Evolutionary conservation across 805 yeast species (phyloP).

Genomic region (Wickerhamomyces bovis): DNA sequence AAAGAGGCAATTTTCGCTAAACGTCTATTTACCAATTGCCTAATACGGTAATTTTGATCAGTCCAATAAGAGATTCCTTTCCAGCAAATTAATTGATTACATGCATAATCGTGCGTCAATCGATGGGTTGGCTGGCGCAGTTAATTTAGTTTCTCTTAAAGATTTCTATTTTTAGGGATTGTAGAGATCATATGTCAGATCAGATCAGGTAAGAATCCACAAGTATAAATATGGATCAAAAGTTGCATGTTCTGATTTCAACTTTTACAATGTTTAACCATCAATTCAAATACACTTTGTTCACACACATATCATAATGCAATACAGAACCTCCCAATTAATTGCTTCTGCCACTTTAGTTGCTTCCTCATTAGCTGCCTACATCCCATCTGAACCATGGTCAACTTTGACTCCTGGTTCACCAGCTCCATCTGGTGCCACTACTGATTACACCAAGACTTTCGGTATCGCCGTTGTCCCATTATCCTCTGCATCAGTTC

Average conservation of each 20-base stretch:
- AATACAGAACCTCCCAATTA: conserved; percentile 33
- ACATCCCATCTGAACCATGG: conserved; percentile 53
- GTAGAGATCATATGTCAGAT: neutral
- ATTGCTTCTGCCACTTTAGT: conserved; percentile 41
- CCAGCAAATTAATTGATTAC: conserved; percentile 2
- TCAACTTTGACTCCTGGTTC: conserved; percentile 36
- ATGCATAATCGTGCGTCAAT: neutral
- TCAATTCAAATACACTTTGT: neutral
- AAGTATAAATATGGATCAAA: neutral
- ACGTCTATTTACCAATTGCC: conserved; percentile 9
- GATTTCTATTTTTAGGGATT: neutral
- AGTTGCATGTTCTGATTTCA: too few relatives aligned
- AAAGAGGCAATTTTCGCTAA: neutral
- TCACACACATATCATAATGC: conserved; percentile 28
- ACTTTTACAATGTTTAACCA: too few relatives aligned
- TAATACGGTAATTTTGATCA: conserved; percentile 4
- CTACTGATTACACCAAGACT: conserved; percentile 30
- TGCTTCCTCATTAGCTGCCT: conserved; percentile 48
- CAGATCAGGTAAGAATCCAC: neutral
- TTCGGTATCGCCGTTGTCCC: conserved; percentile 40
- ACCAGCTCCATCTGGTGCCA: conserved; percentile 31
- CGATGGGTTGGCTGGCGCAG: neutral
- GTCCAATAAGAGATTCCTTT: conserved; percentile 5
- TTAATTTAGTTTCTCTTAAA: neutral
- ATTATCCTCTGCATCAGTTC: conserved; percentile 22